Percentiles rank a stretch among this genome's conserved stretches.
These are phyloP conservation scores for Cryptosporidium bovis DNA, from an alignment of 169 alveolate species.

Conservation along the genomic window DNA sequence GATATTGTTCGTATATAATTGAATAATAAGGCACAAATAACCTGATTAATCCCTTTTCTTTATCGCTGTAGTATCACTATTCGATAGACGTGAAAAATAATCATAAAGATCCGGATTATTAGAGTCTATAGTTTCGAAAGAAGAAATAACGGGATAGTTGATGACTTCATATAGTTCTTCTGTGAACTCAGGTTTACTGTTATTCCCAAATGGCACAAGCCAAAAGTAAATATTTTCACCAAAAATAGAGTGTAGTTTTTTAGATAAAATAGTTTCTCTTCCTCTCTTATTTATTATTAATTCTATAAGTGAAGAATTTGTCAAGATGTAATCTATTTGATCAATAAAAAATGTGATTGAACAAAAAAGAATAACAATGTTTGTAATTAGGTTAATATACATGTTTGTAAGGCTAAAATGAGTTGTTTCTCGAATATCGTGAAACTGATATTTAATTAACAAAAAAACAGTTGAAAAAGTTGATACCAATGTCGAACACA, in stretches of 20 bases:
- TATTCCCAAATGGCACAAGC: slow-evolving; percentile 73
- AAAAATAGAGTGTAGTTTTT: slow-evolving; percentile 48
- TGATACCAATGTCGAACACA: slow-evolving; percentile 38
- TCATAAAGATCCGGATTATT: not conserved
- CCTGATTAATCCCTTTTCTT: not conserved
- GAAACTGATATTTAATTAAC: slow-evolving; percentile 5
- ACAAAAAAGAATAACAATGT: slow-evolving; percentile 63
- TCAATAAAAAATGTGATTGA: slow-evolving; percentile 57
- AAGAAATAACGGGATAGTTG: not conserved
- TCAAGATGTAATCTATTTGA: slow-evolving; percentile 57
- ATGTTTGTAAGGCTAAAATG: slow-evolving; percentile 5
- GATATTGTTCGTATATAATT: too few relatives aligned
- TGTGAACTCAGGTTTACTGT: slow-evolving; percentile 36
- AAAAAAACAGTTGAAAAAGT: slow-evolving; percentile 6
- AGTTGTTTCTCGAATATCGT: not conserved
- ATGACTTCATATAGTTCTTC: slow-evolving; percentile 71
- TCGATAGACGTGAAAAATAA: not conserved
- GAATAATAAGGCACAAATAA: too few relatives aligned
- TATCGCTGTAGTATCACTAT: not conserved
- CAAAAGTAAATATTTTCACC: slow-evolving; percentile 71
- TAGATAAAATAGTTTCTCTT: slow-evolving; percentile 16
- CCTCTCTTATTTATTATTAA: slow-evolving; percentile 70
- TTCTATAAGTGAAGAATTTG: slow-evolving; percentile 76
- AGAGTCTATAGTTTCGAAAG: slow-evolving; percentile 13
- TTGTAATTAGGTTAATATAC: slow-evolving; percentile 16